Percentiles rank a stretch among this genome's conserved stretches.
phyloP scores from a whole-genome alignment of 768 basidiomycete genomes.

The Tubosaeta sp. region DNA sequence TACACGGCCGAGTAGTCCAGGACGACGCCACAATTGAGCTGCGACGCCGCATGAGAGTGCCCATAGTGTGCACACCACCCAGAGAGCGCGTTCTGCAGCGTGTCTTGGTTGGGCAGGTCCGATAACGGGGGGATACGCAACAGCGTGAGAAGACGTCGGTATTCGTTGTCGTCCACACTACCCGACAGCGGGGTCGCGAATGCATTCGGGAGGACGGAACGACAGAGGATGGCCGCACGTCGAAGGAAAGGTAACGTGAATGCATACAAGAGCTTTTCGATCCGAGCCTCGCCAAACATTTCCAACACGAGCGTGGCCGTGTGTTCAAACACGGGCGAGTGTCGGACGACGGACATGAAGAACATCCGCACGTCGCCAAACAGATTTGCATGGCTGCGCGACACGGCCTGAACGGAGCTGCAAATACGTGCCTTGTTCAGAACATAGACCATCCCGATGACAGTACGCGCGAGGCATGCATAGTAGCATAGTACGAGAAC shows the following conservation, averaged over 20 bases:
- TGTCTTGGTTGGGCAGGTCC: slow-evolving; percentile 77
- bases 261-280: slow-evolving; percentile 81
- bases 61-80: slow-evolving; percentile 92
- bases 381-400: slow-evolving; percentile 58
- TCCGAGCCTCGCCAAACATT: slow-evolving; percentile 75
- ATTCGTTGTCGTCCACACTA: slow-evolving; percentile 57
- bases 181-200: slow-evolving; percentile 46
- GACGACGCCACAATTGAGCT: slow-evolving; percentile 71
- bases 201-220: slow-evolving; percentile 62
- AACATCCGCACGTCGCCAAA: slow-evolving; percentile 88
- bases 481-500: slow-evolving; percentile 89
- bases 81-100: slow-evolving; percentile 81
- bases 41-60: slow-evolving; percentile 71
- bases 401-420: slow-evolving; percentile 39
- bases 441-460: slow-evolving; percentile 80
- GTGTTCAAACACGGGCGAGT: slow-evolving; percentile 84
- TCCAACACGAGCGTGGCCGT: slow-evolving; percentile 77
- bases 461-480: slow-evolving; percentile 80
- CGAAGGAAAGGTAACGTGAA: slow-evolving; percentile 93
- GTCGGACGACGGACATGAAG: slow-evolving; percentile 86
- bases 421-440: slow-evolving; percentile 67
- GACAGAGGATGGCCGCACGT: slow-evolving; percentile 78
- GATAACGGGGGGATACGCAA: slow-evolving; percentile 78
- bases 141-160: slow-evolving; percentile 67
- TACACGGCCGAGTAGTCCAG: slow-evolving; percentile 84